These are phyloP conservation scores for Stemphylium beticola DNA, from an alignment of 2,329 filamentous ascomycete genomes.

Conservation along the genomic window DNA sequence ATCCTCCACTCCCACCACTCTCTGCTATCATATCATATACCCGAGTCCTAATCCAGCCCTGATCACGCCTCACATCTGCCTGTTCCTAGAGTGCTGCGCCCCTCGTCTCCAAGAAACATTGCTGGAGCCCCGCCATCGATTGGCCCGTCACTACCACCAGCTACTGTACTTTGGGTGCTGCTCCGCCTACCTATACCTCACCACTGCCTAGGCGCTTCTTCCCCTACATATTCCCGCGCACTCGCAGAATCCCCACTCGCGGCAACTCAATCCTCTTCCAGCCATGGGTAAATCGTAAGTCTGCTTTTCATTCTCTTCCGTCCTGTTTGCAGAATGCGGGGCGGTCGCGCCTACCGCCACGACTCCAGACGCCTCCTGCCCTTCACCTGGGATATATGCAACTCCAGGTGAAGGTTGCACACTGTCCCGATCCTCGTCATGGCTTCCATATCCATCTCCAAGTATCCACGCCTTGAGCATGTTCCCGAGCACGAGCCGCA, in stretches of 20 bases:
- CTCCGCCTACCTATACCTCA: slow-evolving; percentile 18
- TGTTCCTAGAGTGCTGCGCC: slow-evolving; percentile 9
- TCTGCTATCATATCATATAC: background rate
- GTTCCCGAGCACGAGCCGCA: slow-evolving; percentile 11
- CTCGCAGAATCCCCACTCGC: slow-evolving; percentile 1
- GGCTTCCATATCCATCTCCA: slow-evolving; percentile 5
- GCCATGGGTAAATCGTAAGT: slow-evolving; percentile 54
- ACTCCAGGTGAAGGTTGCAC: slow-evolving; percentile 5
- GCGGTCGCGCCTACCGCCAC: slow-evolving; percentile 17
- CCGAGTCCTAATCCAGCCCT: background rate
- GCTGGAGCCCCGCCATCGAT: slow-evolving; percentile 27
- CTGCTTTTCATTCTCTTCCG: slow-evolving; percentile 16
- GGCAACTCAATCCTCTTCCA: slow-evolving; percentile 8
- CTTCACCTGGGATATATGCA: slow-evolving; percentile 20
- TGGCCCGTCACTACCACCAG: slow-evolving; percentile 22
- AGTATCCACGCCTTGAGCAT: background rate
- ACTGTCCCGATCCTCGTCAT: slow-evolving; percentile 13
- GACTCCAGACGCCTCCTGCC: slow-evolving; percentile 26
- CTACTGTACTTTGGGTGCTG: slow-evolving; percentile 16
- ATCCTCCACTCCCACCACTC: background rate
- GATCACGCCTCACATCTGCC: background rate
- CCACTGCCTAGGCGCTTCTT: slow-evolving; percentile 22
- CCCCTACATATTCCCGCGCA: slow-evolving; percentile 14
- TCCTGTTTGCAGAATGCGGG: slow-evolving; percentile 20
- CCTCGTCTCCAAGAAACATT: background rate